Evolutionary conservation across 2,329 filamentous ascomycete genomes (phyloP), one percentile per base, ranked within the genome.

Genomic region (Mariannaea sp.): DNA sequence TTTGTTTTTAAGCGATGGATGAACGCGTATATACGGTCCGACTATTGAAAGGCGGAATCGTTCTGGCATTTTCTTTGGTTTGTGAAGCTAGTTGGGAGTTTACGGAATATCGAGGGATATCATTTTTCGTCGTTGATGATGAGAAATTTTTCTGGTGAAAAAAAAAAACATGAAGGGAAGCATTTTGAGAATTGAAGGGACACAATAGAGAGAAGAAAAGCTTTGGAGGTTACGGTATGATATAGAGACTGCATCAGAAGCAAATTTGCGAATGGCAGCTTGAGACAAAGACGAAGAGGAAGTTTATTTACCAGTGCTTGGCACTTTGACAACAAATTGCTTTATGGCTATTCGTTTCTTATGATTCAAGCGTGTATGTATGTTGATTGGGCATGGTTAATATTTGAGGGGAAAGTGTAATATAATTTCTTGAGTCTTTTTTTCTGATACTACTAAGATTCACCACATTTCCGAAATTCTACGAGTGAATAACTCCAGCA

Each of bases 81-180:
- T 22, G 16, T 19, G 14, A 39, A 44, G 45, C 41, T 43, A 49
- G 56, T 55, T 62, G 30, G 60, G 60, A 62, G 60, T 62, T 62
- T 30, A 46, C 46, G 58, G 54, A 30, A 35, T 32, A 12, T 41
- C 12, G 44, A 49, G 33, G 41, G 33, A 49, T 40, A 40, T 39
- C 30, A 27, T 36, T 17, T 38, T 53, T 22, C 20, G 32, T 53
- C 46, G 42, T 53, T 27, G 41, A 50, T 10, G n/a, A n/a, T n/a
- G n/a, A 54, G 27, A 40, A 44, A 49, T 39, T 33, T 33, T 26
- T 17, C 14, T 29, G 38, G 38, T 20, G 20, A 40, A 41, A 52
- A 47, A 52, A 13, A 16, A n/a, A n/a, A n/a, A n/a, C n/a, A n/a
- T n/a, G n/a, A 24, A 42, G 49, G 49, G 32, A 39, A 57, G 54